Conservation (phyloP, 495 filamentous ascomycete species). For the Staphylotrichum tortipilum region DNA sequence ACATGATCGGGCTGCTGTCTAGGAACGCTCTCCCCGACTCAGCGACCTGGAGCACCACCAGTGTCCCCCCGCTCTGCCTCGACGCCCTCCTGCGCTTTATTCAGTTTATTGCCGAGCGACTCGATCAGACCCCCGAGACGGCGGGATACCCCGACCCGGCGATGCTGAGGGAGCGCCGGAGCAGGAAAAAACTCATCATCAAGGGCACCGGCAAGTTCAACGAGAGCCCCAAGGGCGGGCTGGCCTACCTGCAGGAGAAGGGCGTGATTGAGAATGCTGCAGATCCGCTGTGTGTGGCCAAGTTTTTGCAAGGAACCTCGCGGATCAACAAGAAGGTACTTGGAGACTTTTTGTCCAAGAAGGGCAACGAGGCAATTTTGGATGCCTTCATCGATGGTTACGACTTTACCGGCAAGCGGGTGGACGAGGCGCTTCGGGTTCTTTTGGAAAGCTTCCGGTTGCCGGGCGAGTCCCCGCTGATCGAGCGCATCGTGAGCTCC, state of each 20-base stretch:
- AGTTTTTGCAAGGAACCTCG: conserved; percentile 76
- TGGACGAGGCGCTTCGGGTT: conserved; percentile 82
- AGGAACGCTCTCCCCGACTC: conserved; percentile 95
- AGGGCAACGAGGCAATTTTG: conserved; percentile 69
- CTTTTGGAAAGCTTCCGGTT: conserved; percentile 88
- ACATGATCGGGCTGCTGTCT: conserved; percentile 86
- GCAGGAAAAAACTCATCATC: conserved; percentile 78
- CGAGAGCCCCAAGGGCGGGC: conserved; percentile 80
- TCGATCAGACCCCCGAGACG: conserved; percentile 57
- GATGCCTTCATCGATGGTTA: conserved; percentile 76
- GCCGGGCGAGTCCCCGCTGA: conserved; percentile 84
- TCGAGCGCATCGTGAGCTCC: conserved; percentile 80
- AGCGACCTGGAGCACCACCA: conserved; percentile 98
- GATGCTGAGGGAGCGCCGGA: conserved; percentile 57
- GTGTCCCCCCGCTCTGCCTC: conserved; percentile 89
- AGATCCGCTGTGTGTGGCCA: conserved; percentile 64
- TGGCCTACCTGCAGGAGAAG: conserved; percentile 75
- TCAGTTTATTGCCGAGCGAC: conserved; percentile 78
- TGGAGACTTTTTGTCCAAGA: conserved; percentile 89
- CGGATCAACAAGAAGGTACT: conserved; percentile 83
- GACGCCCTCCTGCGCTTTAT: conserved; percentile 87
- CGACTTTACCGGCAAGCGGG: conserved; percentile 75
- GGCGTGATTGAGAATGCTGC: conserved; percentile 71
- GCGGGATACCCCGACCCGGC: conserved; percentile 61
- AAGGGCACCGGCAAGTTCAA: conserved; percentile 89